Evolutionary conservation across 2,329 filamentous ascomycete genomes (phyloP).

Genomic region (Bipolaris sorokiniana): DNA sequence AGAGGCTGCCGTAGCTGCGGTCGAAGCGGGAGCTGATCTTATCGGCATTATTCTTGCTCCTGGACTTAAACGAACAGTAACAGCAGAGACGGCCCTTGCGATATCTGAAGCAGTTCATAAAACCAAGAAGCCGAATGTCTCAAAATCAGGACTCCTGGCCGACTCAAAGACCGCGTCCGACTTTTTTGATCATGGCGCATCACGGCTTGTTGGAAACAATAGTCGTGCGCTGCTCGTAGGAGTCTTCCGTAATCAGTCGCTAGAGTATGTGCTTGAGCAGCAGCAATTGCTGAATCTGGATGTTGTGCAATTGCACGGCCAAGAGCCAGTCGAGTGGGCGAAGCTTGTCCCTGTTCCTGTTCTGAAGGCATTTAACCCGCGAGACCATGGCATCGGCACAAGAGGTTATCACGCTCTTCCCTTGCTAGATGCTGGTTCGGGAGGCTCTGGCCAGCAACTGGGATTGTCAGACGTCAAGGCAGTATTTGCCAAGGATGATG

Average conservation of each 20-base stretch:
- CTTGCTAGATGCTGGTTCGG: conserved; percentile 84
- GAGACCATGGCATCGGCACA: conserved; percentile 71
- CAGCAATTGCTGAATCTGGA: conserved; percentile 80
- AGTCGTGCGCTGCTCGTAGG: conserved; percentile 81
- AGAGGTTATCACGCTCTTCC: conserved; percentile 84
- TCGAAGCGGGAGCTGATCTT: conserved; percentile 86
- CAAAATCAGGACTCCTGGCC: conserved; percentile 30
- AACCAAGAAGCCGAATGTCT: conserved; percentile 46
- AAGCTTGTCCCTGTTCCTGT: conserved; percentile 89
- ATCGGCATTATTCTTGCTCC: conserved; percentile 92
- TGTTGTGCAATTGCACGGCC: conserved; percentile 89
- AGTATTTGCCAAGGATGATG: conserved; percentile 69
- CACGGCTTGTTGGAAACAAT: conserved; percentile 55
- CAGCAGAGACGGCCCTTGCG: conserved; percentile 75
- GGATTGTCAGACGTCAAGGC: conserved; percentile 73
- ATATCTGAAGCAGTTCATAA: conserved; percentile 81
- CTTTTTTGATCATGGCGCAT: conserved; percentile 70
- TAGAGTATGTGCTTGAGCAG: conserved; percentile 80
- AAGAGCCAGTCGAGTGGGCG: conserved; percentile 92
- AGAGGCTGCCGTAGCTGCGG: conserved; percentile 79
- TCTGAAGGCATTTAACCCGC: conserved; percentile 81
- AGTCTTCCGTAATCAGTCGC: conserved; percentile 89
- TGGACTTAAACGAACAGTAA: conserved; percentile 78
- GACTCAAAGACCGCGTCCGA: conserved; percentile 59
- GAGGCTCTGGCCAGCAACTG: conserved; percentile 78